A percentile compares a stretch with the other conserved stretches of the same genome.
Conservation (phyloP, 371 early-diverging fungal genomes). For the Mycotypha africana region DNA sequence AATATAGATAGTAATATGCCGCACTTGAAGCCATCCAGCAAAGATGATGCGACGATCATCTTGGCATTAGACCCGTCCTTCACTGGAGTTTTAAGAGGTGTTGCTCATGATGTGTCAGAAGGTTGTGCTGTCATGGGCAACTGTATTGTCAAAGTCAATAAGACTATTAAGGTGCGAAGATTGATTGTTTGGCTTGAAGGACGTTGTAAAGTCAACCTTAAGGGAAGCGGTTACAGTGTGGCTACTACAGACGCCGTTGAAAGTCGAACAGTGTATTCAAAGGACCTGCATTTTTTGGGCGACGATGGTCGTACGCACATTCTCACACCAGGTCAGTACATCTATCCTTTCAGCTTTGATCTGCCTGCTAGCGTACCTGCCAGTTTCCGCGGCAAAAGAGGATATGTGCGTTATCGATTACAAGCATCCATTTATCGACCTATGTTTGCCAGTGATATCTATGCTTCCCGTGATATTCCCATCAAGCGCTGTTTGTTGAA, state of each 20-base stretch:
- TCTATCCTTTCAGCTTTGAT: slow-evolving; percentile 35
- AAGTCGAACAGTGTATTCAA: slow-evolving; percentile 27
- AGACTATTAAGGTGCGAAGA: slow-evolving; percentile 37
- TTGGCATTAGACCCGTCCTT: slow-evolving; percentile 35
- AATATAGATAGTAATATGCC: too few relatives aligned
- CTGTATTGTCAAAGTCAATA: slow-evolving; percentile 25
- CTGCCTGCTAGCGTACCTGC: slow-evolving; percentile 38
- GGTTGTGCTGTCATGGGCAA: slow-evolving; percentile 38
- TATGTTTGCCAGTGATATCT: slow-evolving; percentile 33
- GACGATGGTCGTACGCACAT: slow-evolving; percentile 23
- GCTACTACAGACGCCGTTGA: slow-evolving; percentile 29
- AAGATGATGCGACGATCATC: slow-evolving; percentile 33
- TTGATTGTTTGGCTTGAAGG: slow-evolving; percentile 41
- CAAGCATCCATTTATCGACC: slow-evolving; percentile 32
- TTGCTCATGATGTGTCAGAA: slow-evolving; percentile 42
- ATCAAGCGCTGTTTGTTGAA: slow-evolving; percentile 35
- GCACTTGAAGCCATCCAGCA: slow-evolving; percentile 17
- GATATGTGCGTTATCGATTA: slow-evolving; percentile 36
- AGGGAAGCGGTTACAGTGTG: slow-evolving; percentile 17
- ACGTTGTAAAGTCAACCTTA: slow-evolving; percentile 33
- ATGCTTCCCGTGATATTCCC: slow-evolving; percentile 23
- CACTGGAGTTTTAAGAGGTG: slow-evolving; percentile 38
- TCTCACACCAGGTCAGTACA: slow-evolving; percentile 32
- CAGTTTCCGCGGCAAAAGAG: slow-evolving; percentile 38
- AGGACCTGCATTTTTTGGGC: slow-evolving; percentile 27